These are phyloP conservation scores for Arabidopsis hybrid DNA, from an alignment of 441 rosid species.

Conservation along the genomic window DNA sequence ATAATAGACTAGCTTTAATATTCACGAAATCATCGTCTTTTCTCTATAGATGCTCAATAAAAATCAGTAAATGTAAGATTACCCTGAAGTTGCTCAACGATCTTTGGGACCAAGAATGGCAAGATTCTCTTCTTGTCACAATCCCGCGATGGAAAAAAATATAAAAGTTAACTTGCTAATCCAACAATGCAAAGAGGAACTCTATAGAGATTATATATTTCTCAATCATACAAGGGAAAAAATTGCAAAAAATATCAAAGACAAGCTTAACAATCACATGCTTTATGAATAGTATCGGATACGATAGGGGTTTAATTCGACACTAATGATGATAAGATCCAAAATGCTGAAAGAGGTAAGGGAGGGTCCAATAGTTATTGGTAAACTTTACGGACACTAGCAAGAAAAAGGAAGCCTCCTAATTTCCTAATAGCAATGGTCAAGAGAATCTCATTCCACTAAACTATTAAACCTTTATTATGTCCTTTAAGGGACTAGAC, in stretches of 20 bases:
- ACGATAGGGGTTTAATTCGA: slow-evolving; percentile 28
- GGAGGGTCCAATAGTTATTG: slow-evolving; percentile 38
- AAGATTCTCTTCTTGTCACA: slow-evolving; percentile 6
- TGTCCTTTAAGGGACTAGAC: slow-evolving; percentile 24
- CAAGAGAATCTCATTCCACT: slow-evolving; percentile 41
- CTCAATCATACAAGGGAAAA: not conserved
- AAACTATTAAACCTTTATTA: slow-evolving; percentile 21
- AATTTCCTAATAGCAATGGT: slow-evolving; percentile 23
- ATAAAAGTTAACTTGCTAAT: slow-evolving; percentile 3
- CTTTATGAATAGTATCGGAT: slow-evolving; percentile 33
- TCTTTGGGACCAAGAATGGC: slow-evolving; percentile 6
- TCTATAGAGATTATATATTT: not conserved
- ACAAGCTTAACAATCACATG: slow-evolving; percentile 37
- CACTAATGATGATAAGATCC: slow-evolving; percentile 39
- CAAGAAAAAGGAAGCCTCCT: slow-evolving; percentile 37
- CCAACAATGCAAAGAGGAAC: slow-evolving; percentile 13
- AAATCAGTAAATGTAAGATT: slow-evolving; percentile 2
- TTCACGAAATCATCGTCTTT: not conserved
- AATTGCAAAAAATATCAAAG: not conserved
- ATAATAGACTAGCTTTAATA: not conserved
- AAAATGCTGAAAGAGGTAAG: slow-evolving; percentile 36
- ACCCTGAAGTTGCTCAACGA: not conserved
- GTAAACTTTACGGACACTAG: slow-evolving; percentile 30
- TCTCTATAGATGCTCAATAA: slow-evolving; percentile 2
- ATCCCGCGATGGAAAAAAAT: not conserved